Conservation (phyloP, 345 rosid genomes). For the Eucalyptus leucophloia region DNA sequence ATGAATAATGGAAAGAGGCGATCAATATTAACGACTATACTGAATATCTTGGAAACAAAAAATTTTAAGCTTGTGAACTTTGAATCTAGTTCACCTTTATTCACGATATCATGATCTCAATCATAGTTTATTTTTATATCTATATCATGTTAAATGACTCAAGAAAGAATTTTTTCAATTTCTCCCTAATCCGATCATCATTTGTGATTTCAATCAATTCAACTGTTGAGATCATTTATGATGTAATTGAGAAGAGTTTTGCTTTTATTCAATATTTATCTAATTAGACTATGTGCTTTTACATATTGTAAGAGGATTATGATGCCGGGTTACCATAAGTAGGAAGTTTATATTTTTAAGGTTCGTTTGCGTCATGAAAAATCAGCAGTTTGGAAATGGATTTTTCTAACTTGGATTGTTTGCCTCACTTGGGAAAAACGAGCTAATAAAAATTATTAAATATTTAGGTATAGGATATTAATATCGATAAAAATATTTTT, state of each 20-base stretch:
- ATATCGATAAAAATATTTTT: neutral
- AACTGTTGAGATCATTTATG: neutral
- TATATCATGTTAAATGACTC: neutral
- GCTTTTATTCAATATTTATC: neutral
- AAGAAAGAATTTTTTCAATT: neutral
- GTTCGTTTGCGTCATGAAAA: neutral
- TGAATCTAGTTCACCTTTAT: accelerated
- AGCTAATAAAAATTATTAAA: neutral
- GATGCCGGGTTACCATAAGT: neutral
- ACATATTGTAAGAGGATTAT: neutral
- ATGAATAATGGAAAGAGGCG: neutral
- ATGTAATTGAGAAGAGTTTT: neutral
- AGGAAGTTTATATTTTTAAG: neutral
- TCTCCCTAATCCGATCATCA: neutral
- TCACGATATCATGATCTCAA: neutral
- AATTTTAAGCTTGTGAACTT: neutral
- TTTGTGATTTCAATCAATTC: neutral
- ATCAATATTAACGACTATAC: neutral
- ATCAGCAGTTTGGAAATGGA: neutral
- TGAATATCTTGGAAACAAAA: neutral
- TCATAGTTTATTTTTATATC: neutral
- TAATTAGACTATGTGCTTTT: neutral
- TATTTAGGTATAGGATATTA: neutral
- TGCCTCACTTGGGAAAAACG: neutral
- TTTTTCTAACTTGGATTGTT: neutral